Evolutionary conservation across 225 moss, liverwort and hornwort species (phyloP).

Genomic region (Asterella californica): DNA sequence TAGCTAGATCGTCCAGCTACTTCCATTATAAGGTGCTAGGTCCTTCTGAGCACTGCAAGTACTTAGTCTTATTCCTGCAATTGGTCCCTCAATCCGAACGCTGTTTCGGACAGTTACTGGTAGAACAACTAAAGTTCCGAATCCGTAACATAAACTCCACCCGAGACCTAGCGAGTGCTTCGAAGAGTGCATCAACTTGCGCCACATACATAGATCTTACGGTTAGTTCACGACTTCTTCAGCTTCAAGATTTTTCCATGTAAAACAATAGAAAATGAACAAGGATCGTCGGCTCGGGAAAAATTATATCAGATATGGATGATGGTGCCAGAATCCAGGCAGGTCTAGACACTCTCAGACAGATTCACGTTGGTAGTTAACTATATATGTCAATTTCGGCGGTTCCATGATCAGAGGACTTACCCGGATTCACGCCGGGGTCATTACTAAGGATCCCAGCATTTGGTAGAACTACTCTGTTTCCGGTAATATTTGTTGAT

Average conservation of each 20-base stretch:
- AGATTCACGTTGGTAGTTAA: not conserved
- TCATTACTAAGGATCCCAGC: constrained; percentile 12
- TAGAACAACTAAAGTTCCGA: no score
- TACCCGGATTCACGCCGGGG: constrained; percentile 17
- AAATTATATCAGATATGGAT: not conserved
- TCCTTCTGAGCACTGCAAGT: no score
- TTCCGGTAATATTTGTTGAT: not conserved
- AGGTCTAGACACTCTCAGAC: not conserved
- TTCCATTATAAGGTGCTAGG: no score
- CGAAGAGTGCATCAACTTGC: no score
- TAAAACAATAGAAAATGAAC: not conserved
- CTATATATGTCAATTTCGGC: not conserved
- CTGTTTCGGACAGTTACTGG: no score
- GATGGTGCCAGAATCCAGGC: not conserved
- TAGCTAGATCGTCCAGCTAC: no score
- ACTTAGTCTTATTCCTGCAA: no score
- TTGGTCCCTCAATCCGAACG: no score
- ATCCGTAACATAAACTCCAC: not conserved
- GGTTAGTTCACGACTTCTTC: not conserved
- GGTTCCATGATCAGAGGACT: not conserved
- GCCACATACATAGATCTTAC: no score
- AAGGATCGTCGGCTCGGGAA: no score
- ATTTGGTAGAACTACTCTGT: not conserved
- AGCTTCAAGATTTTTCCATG: not conserved
- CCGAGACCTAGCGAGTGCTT: not conserved